A percentile compares a stretch with the other conserved stretches of the same genome.
These are phyloP conservation scores for Talaromyces albobiverticillius DNA, from an alignment of 2,329 filamentous ascomycete species.

Conservation along the genomic window DNA sequence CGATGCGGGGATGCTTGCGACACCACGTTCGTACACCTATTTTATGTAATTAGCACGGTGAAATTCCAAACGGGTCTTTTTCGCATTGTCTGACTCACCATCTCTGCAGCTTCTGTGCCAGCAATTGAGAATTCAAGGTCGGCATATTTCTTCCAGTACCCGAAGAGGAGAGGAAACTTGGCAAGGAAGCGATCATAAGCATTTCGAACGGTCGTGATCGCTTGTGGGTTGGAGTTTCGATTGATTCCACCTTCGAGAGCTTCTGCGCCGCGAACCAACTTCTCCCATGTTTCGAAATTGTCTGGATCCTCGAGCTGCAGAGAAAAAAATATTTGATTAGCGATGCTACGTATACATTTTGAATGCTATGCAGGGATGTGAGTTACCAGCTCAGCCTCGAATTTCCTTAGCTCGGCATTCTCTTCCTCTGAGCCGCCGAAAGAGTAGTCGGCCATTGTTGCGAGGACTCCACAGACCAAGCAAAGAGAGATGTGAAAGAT, in stretches of 20 bases:
- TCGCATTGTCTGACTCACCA: constrained; percentile 57
- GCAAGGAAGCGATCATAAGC: constrained; percentile 89
- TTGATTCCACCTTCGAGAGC: constrained; percentile 88
- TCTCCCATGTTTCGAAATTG: constrained; percentile 94
- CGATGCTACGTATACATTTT: no score
- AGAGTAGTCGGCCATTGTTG: constrained; percentile 67
- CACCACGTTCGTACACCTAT: constrained; percentile 90
- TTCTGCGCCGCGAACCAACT: constrained; percentile 78
- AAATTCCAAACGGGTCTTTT: neutral
- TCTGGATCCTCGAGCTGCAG: constrained; percentile 74
- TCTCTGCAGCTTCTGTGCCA: constrained; percentile 93
- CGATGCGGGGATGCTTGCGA: constrained; percentile 87
- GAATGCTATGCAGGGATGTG: neutral
- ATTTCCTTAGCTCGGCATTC: constrained; percentile 75
- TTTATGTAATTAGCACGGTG: neutral
- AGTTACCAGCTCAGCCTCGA: constrained; percentile 76
- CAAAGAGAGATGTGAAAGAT: neutral
- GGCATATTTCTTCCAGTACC: constrained; percentile 99
- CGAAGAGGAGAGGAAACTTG: constrained; percentile 93
- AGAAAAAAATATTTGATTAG: constrained; percentile 3
- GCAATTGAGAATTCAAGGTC: constrained; percentile 96
- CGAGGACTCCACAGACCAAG: neutral
- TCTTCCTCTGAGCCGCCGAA: constrained; percentile 76
- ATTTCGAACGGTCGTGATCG: constrained; percentile 80
- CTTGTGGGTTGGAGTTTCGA: constrained; percentile 92